Evolutionary conservation across 176 grass and related monocot species (phyloP).

Genomic region (Oryza glumipatula): DNA sequence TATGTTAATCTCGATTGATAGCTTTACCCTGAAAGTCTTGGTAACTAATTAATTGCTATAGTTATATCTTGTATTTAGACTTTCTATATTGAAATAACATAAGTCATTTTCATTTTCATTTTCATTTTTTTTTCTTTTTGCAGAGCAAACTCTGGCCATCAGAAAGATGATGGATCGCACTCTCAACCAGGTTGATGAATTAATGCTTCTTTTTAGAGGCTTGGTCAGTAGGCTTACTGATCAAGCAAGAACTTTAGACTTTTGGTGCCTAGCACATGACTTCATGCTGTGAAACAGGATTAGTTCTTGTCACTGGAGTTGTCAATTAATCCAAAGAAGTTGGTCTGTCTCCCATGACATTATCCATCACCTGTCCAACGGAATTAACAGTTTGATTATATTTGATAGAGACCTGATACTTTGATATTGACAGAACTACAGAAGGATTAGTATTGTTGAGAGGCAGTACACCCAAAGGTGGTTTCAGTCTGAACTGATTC

Average conservation of each 20-base stretch:
- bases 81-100: background rate
- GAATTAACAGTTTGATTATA: constrained; percentile 20
- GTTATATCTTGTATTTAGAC: background rate
- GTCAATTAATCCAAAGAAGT: constrained; percentile 40
- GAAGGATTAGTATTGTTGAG: background rate
- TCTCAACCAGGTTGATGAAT: constrained; percentile 15
- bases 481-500: background rate
- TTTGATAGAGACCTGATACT: background rate
- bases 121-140: background rate
- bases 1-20: background rate
- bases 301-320: constrained; percentile 18
- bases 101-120: background rate
- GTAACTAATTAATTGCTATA: background rate
- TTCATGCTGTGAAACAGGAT: constrained; percentile 32
- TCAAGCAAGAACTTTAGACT: constrained; percentile 43
- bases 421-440: background rate
- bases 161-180: background rate
- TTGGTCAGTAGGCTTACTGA: constrained; percentile 20
- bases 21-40: background rate
- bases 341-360: constrained; percentile 12
- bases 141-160: background rate
- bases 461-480: background rate
- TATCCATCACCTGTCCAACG: constrained; percentile 22
- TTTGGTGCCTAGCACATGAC: constrained; percentile 34
- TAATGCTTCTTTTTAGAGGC: constrained; percentile 11